These are phyloP conservation scores for Elsinoe batatas DNA, from an alignment of 2,329 filamentous ascomycete species.

Conservation along the genomic window DNA sequence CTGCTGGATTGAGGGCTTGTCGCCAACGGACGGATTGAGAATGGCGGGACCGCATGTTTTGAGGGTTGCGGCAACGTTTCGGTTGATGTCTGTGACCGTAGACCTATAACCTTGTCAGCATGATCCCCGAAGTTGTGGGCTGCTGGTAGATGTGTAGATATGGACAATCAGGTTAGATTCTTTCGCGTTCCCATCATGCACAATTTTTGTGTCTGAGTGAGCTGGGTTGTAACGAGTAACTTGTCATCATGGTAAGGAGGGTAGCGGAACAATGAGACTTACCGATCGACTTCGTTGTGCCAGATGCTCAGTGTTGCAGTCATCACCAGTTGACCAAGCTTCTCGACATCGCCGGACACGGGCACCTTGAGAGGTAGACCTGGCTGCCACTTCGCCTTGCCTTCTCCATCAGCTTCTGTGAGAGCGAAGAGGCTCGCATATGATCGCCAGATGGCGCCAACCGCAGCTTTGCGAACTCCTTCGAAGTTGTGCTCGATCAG, in stretches of 20 bases:
- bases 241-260: conserved; percentile 62
- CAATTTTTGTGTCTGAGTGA: conserved; percentile 88
- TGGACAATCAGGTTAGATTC: conserved; percentile 20
- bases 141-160: background rate
- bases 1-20: conserved; percentile 42
- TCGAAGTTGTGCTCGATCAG: conserved; percentile 86
- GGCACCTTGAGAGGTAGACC: conserved; percentile 75
- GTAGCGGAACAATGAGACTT: conserved; percentile 40
- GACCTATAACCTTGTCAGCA: conserved; percentile 46
- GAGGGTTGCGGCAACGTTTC: conserved; percentile 79
- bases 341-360: conserved; percentile 68
- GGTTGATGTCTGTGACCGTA: conserved; percentile 90
- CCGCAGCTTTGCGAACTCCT: conserved; percentile 82
- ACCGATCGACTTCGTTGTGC: conserved; percentile 89
- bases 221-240: conserved; percentile 88
- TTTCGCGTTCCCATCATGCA: conserved; percentile 81
- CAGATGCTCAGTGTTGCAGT: conserved; percentile 76
- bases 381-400: conserved; percentile 74
- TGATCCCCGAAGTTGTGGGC: background rate
- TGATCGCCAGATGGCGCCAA: conserved; percentile 85
- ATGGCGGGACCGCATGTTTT: conserved; percentile 85
- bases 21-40: conserved; percentile 55
- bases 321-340: conserved; percentile 78
- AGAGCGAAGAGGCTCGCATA: conserved; percentile 86
- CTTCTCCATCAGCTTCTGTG: conserved; percentile 57